A percentile compares a stretch with the other conserved stretches of the same genome.
These are phyloP conservation scores for Balakata baccata DNA, from an alignment of 345 rosid genomes.

Conservation along the genomic window DNA sequence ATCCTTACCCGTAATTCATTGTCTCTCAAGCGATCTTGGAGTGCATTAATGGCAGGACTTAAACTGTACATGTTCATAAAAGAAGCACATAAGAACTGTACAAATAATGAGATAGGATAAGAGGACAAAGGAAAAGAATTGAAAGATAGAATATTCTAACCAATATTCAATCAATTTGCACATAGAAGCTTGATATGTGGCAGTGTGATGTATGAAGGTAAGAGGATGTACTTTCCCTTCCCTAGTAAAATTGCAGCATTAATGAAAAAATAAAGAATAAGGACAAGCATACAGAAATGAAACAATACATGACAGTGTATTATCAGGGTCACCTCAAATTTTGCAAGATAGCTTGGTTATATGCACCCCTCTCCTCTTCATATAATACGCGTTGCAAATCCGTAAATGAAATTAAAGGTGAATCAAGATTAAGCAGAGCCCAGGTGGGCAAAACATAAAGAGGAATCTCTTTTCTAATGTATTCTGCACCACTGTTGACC, in stretches of 20 bases:
- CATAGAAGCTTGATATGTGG: constrained; percentile 92
- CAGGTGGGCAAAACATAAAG: constrained; percentile 69
- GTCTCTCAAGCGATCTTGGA: constrained; percentile 81
- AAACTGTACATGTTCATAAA: constrained; percentile 45
- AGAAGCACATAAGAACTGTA: neutral
- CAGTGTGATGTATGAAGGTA: constrained; percentile 82
- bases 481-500: constrained; percentile 69
- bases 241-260: constrained; percentile 36
- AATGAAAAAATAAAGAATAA: constrained; percentile 6
- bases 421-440: constrained; percentile 68
- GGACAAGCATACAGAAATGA: constrained; percentile 7
- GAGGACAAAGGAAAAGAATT: constrained; percentile 10
- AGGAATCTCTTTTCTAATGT: constrained; percentile 82
- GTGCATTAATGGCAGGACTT: constrained; percentile 86
- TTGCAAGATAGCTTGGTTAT: constrained; percentile 70
- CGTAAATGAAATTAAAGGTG: constrained; percentile 70
- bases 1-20: constrained; percentile 75
- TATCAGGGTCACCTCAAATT: constrained; percentile 51
- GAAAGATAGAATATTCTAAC: constrained; percentile 40
- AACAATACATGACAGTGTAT: constrained; percentile 5
- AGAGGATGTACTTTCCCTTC: constrained; percentile 85
- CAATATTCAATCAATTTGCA: constrained; percentile 96
- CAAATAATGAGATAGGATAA: constrained; percentile 12
- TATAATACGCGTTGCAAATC: constrained; percentile 84
- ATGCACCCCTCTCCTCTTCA: constrained; percentile 85